Evolutionary conservation across 2,329 filamentous ascomycete species (phyloP).

Genomic region (Elsinoe necatrix): DNA sequence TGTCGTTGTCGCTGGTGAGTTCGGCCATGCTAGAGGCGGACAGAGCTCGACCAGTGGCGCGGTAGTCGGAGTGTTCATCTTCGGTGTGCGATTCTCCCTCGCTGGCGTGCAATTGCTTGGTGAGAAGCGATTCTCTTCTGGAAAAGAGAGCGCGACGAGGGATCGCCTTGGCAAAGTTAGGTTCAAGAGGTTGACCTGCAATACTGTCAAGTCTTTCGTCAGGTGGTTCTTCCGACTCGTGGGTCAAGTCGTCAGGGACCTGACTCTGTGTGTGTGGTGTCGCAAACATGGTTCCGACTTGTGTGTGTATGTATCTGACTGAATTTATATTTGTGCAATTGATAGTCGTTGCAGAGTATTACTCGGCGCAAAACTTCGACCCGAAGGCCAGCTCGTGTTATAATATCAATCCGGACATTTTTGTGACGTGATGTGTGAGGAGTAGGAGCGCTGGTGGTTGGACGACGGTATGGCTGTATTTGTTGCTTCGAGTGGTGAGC

Average conservation of each 20-base stretch:
- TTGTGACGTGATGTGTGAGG: neutral
- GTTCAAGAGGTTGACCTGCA: slow-evolving; percentile 19
- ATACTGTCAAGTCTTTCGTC: slow-evolving; percentile 46
- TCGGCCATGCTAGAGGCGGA: slow-evolving; percentile 81
- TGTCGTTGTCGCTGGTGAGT: slow-evolving; percentile 77
- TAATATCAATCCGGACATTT: slow-evolving; percentile 12
- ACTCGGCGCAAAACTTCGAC: slow-evolving; percentile 10
- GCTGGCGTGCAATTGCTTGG: slow-evolving; percentile 62
- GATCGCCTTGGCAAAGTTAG: slow-evolving; percentile 41
- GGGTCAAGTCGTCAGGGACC: slow-evolving; percentile 11
- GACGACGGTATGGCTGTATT: neutral
- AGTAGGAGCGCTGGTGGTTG: neutral
- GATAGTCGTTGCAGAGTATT: neutral
- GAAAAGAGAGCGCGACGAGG: slow-evolving; percentile 37
- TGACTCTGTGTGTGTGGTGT: slow-evolving; percentile 5
- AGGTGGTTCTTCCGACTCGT: slow-evolving; percentile 80
- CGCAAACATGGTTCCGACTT: slow-evolving; percentile 2
- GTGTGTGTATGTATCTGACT: neutral
- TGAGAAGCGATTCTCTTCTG: slow-evolving; percentile 73
- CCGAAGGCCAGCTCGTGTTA: slow-evolving; percentile 14
- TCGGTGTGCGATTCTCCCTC: slow-evolving; percentile 39
- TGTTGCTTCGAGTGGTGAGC: neutral
- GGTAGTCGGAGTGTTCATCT: slow-evolving; percentile 24
- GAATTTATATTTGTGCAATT: neutral
- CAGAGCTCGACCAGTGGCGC: slow-evolving; percentile 33